Evolutionary conservation across 2,329 filamentous ascomycete genomes (phyloP).

Genomic region (Colletotrichum lini): DNA sequence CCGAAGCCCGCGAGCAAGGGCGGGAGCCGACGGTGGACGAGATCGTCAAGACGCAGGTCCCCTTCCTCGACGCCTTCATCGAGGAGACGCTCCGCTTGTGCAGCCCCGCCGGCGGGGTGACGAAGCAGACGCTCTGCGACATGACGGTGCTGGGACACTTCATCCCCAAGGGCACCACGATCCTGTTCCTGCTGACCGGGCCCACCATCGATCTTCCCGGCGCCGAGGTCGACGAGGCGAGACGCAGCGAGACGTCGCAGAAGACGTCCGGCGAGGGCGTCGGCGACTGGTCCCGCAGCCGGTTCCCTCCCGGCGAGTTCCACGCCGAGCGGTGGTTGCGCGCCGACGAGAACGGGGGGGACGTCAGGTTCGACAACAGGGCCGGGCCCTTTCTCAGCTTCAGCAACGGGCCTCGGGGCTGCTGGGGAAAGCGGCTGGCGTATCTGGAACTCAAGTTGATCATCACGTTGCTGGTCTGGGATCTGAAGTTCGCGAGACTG

Average conservation of each 20-base stretch:
- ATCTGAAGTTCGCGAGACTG: slow-evolving; percentile 1
- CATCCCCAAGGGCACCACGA: slow-evolving; percentile 9
- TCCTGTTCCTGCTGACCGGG: slow-evolving; percentile 6
- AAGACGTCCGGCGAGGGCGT: not conserved
- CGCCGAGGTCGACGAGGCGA: slow-evolving; percentile 2
- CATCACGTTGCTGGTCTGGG: slow-evolving; percentile 6
- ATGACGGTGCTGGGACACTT: slow-evolving; percentile 8
- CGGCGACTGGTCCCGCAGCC: not conserved
- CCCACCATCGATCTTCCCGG: not conserved
- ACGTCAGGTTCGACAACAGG: not conserved
- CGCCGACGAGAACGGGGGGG: not conserved
- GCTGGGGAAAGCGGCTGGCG: slow-evolving; percentile 17
- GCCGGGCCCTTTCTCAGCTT: slow-evolving; percentile 12
- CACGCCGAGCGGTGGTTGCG: slow-evolving; percentile 1
- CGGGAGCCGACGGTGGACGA: slow-evolving; percentile 46
- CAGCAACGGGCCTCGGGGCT: not conserved
- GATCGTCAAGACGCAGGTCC: slow-evolving; percentile 43
- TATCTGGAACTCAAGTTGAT: slow-evolving; percentile 18
- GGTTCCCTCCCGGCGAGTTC: not conserved
- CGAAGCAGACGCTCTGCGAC: slow-evolving; percentile 5
- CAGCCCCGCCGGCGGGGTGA: slow-evolving; percentile 29
- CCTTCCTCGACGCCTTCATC: slow-evolving; percentile 51
- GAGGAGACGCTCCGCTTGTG: slow-evolving; percentile 50
- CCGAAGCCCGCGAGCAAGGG: slow-evolving; percentile 40
- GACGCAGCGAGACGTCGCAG: slow-evolving; percentile 1